These are phyloP conservation scores for Myxozyma udenii DNA, from an alignment of 805 yeast species.

Conservation along the genomic window DNA sequence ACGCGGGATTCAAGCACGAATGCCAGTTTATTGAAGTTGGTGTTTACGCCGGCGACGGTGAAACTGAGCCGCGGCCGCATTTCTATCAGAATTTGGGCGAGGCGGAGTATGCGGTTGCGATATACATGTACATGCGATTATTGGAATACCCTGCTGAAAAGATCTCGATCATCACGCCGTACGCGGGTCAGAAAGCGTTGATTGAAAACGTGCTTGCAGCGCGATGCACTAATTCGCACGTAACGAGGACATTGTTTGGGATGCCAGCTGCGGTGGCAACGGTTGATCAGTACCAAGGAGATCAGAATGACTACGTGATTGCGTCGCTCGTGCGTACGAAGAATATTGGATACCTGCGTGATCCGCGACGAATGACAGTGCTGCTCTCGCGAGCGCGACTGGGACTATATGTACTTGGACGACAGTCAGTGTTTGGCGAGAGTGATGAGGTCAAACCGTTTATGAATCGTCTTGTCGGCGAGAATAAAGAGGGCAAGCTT, in stretches of 20 bases:
- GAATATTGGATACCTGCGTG: conserved; percentile 33
- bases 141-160: conserved; percentile 43
- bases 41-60: conserved; percentile 37
- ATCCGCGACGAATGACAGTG: conserved; percentile 30
- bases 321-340: conserved; percentile 41
- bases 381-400: conserved; percentile 38
- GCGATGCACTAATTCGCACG: conserved; percentile 32
- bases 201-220: conserved; percentile 43
- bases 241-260: conserved; percentile 33
- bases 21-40: conserved; percentile 40
- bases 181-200: conserved; percentile 44
- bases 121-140: conserved; percentile 48
- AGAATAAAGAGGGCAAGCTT: conserved; percentile 24
- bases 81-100: conserved; percentile 45
- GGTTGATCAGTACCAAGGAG: conserved; percentile 36
- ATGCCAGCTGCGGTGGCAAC: conserved; percentile 35
- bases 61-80: conserved; percentile 34
- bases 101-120: conserved; percentile 48
- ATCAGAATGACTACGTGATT: conserved; percentile 38
- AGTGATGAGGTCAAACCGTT: conserved; percentile 18
- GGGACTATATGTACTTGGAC: conserved; percentile 40
- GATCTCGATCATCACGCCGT: conserved; percentile 46
- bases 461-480: conserved; percentile 12
- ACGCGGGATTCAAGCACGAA: conserved; percentile 41
- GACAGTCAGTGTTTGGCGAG: conserved; percentile 24